Evolutionary conservation across 2,329 filamentous ascomycete species (phyloP), one percentile per base, ranked within the genome.

Genomic region (Aotearoamyces nothofagi): DNA sequence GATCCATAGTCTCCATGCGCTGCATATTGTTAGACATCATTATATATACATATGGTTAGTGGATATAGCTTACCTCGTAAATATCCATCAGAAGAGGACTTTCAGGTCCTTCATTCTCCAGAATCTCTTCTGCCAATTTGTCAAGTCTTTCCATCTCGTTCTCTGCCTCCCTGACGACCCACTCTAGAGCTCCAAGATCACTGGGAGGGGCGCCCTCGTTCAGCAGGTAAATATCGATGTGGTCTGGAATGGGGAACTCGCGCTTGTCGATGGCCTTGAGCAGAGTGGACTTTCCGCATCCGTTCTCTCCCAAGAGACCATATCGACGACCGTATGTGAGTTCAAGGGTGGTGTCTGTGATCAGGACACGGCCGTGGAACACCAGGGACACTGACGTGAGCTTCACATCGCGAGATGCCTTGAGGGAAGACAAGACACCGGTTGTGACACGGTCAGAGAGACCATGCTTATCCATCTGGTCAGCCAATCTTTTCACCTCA

Each of bases 1-100:
- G 90, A 49, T 98, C 92, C 87, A 98, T 94, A 58, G 76, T 78
- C 61, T 98, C 90, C 71, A 96, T 93, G 56, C 90, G 86, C 83
- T 93, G 42, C 26, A 22, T 12, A 22, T 17, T 36, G 31, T 41
- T 45, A 39, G 41, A 24, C 26, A 15, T 15, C 23, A 17, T 17
- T 15, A 11, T 10, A 24, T 22, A n/a, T n/a, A n/a, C n/a, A n/a
- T n/a, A n/a, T n/a, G n/a, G 5, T 26, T 17, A 14, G 4, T 20
- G 25, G 13, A 32, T 22, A 16, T n/a, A 37, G 59, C 77, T 52
- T 64, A 92, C 84, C 55, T 98, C 92, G 54, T 98, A 98, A 34
- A 98, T 66, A 50, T 96, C 87, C 60, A 93, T 79, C 27, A 98
- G 65, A 31, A 92, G 64, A 16, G 83, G 83, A 53, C 74, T 82